Conservation (phyloP, 768 basidiomycete genomes). For the Mycena albidolilacea region DNA sequence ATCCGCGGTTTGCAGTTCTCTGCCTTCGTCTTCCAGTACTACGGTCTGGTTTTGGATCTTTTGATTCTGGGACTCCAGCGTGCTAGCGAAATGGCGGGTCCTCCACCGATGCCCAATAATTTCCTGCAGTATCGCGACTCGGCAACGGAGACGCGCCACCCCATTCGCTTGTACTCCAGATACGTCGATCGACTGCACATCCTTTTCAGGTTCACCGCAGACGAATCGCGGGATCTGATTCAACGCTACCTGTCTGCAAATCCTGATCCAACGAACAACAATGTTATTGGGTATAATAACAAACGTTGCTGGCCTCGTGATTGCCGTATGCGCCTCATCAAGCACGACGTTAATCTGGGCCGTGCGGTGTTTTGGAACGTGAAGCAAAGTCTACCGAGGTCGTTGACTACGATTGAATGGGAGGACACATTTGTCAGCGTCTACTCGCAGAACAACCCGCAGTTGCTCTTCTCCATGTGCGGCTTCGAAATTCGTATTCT, state of each 20-base stretch:
- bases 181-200: slow-evolving; percentile 97
- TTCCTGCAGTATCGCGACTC: slow-evolving; percentile 98
- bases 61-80: slow-evolving; percentile 97
- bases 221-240: slow-evolving; percentile 97
- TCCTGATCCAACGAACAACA: slow-evolving; percentile 99
- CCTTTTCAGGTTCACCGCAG: slow-evolving; percentile 97
- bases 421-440: slow-evolving; percentile 98
- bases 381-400: slow-evolving; percentile 95
- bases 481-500: slow-evolving; percentile 99
- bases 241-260: slow-evolving; percentile 98
- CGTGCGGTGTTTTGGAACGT: slow-evolving; percentile 99
- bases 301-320: slow-evolving; percentile 99
- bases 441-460: slow-evolving; percentile 97
- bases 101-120: slow-evolving; percentile 97
- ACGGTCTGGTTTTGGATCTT: slow-evolving; percentile 95
- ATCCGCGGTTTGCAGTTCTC: slow-evolving; percentile 99
- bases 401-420: slow-evolving; percentile 99
- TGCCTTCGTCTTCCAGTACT: slow-evolving; percentile 99
- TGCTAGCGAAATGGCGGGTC: slow-evolving; percentile 99
- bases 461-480: slow-evolving; percentile 97
- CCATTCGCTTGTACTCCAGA: slow-evolving; percentile 97
- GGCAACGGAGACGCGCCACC: slow-evolving; percentile 95
- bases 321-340: slow-evolving; percentile 98
- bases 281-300: slow-evolving; percentile 99
- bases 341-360: slow-evolving; percentile 99